Evolutionary conservation across 192 early-diverging fungal genomes (phyloP).

Genomic region (Backusella parvicylindrica): DNA sequence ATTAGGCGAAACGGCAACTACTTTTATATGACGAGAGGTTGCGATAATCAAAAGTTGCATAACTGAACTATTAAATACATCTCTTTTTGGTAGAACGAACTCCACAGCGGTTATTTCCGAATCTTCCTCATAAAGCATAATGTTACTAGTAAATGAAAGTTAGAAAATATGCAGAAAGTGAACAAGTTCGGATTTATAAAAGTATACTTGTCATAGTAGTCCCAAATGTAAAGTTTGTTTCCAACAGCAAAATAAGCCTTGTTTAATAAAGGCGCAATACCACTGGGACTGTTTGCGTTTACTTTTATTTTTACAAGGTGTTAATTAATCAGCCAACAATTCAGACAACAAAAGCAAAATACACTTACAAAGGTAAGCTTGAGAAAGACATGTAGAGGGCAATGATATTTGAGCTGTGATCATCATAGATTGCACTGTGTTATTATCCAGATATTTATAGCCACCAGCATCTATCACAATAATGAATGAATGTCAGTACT

Average conservation of each 20-base stretch:
- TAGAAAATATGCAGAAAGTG: constrained; percentile 6
- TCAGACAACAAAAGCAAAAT: not conserved
- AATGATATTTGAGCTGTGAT: not conserved
- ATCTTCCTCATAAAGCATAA: constrained; percentile 80
- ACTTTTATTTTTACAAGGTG: constrained; percentile 36
- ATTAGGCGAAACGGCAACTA: constrained; percentile 64
- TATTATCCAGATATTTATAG: not conserved
- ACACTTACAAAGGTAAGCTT: not conserved
- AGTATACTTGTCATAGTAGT: constrained; percentile 78
- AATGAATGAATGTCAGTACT: no score
- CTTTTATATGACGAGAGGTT: constrained; percentile 79
- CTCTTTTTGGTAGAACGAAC: constrained; percentile 70
- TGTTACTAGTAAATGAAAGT: constrained; percentile 37
- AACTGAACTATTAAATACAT: constrained; percentile 81
- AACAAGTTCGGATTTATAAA: not conserved
- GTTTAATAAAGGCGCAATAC: constrained; percentile 86
- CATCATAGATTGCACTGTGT: not conserved
- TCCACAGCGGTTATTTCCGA: constrained; percentile 85
- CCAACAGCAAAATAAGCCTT: constrained; percentile 93
- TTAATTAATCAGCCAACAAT: not conserved
- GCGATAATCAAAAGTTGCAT: constrained; percentile 83
- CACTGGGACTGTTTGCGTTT: constrained; percentile 76
- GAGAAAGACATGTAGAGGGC: not conserved
- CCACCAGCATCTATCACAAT: not conserved
- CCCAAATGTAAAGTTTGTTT: constrained; percentile 87